Evolutionary conservation across 371 early-diverging fungal genomes (phyloP), one percentile per base, ranked within the genome.

Genomic region (Fennellomyces sp.): DNA sequence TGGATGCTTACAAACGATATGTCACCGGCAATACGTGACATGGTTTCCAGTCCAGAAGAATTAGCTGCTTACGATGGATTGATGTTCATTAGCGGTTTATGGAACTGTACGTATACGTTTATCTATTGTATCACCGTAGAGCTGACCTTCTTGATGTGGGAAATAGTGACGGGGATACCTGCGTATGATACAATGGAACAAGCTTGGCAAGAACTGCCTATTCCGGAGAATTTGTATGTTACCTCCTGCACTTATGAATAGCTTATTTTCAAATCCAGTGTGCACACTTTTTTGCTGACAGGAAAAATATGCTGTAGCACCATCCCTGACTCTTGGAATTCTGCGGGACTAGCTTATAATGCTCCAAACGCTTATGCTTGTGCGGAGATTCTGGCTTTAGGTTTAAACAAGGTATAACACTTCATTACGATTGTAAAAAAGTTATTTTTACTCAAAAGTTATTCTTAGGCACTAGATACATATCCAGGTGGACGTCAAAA

Each of bases 61-160:
- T 25, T 72, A 41, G 59, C 36, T 15, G 36, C 52, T 25, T 74
- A 72, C 53, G 66, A 77, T 49, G 78, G 78, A 31, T 72, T 77
- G 66, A 77, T 77, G 72, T 72, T 74, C 52, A 72, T 77, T 64
- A 71, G 70, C 61, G 72, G 70, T 25, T 64, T 74, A 68, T 77
- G 75, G 74, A 59, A 77, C 33, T 60, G 78, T 74, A 74, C 63
- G 70, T 65, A n/a, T n/a, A n/a, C n/a, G n/a, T n/a, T n/a, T n/a
- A n/a, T n/a, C n/a, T n/a, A n/a, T n/a, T n/a, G n/a, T n/a, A n/a
- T n/a, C n/a, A n/a, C n/a, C n/a, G n/a, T n/a, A n/a, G n/a, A n/a
- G n/a, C n/a, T n/a, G n/a, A n/a, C n/a, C n/a, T n/a, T n/a, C n/a
- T n/a, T n/a, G n/a, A n/a, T n/a, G n/a, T n/a, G 13, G 39, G 17